Conservation (phyloP, 495 filamentous ascomycete species). For the Talaromyces trachyspermus region DNA sequence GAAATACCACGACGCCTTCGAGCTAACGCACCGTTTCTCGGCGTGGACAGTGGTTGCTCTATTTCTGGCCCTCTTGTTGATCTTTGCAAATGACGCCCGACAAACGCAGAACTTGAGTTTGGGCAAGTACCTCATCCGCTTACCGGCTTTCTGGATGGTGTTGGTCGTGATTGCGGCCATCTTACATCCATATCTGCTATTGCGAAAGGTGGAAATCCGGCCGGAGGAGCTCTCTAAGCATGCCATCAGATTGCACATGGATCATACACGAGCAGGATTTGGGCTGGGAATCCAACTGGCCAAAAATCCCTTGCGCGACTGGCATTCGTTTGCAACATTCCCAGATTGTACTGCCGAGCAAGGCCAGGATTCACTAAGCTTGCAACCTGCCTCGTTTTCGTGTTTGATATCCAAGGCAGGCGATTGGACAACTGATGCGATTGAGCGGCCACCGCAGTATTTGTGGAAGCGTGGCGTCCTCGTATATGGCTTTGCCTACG, state of each 20-base stretch:
- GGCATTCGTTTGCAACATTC: constrained; percentile 78
- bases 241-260: constrained; percentile 65
- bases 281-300: constrained; percentile 42
- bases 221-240: constrained; percentile 61
- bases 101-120: constrained; percentile 16
- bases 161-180: constrained; percentile 30
- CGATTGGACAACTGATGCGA: constrained; percentile 70
- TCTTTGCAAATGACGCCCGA: constrained; percentile 30
- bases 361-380: neutral
- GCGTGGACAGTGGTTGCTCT: constrained; percentile 45
- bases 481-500: constrained; percentile 64
- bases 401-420: constrained; percentile 71
- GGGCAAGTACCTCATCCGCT: constrained; percentile 27
- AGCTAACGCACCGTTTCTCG: constrained; percentile 48
- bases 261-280: constrained; percentile 41
- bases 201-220: constrained; percentile 46
- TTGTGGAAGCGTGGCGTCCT: constrained; percentile 42
- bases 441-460: constrained; percentile 48
- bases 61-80: constrained; percentile 34
- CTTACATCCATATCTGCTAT: constrained; percentile 34
- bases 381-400: constrained; percentile 40
- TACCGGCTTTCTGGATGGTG: constrained; percentile 40
- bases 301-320: constrained; percentile 59
- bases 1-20: constrained; percentile 48
- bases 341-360: constrained; percentile 31